Conservation (phyloP, 257 asterid species). For the Ocimum tenuiflorum region DNA sequence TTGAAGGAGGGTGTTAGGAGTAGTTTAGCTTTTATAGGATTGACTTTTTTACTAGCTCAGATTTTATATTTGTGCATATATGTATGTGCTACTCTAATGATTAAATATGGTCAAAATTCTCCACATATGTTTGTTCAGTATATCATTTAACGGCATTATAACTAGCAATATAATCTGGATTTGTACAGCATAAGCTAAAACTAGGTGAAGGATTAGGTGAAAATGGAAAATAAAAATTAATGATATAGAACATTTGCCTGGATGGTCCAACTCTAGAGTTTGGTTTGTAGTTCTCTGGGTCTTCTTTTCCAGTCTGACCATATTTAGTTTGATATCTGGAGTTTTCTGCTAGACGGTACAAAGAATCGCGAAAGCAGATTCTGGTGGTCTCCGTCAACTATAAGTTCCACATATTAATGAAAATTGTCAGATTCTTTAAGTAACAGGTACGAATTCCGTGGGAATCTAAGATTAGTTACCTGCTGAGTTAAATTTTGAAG, state of each 20-base stretch:
- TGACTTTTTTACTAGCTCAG: too few species aligned
- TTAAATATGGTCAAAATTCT: too few species aligned
- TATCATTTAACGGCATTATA: too few species aligned
- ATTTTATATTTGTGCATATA: too few species aligned
- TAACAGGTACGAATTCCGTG: not conserved
- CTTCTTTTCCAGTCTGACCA: slow-evolving; percentile 14
- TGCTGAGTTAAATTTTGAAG: slow-evolving; percentile 35
- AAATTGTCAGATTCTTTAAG: not conserved
- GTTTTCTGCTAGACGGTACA: slow-evolving; percentile 50
- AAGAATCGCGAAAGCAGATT: slow-evolving; percentile 45
- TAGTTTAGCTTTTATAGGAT: too few species aligned
- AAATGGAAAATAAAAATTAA: too few species aligned
- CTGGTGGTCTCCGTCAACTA: slow-evolving; percentile 40
- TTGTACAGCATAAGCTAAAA: too few species aligned
- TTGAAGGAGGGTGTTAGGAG: too few species aligned
- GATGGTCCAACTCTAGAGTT: slow-evolving; percentile 15
- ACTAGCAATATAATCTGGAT: too few species aligned
- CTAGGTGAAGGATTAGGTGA: too few species aligned
- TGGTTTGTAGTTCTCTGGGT: not conserved
- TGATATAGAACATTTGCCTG: slow-evolving; percentile 20
- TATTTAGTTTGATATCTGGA: slow-evolving; percentile 26
- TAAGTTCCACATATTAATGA: slow-evolving; percentile 7
- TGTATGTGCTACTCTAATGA: too few species aligned
- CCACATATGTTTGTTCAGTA: too few species aligned
- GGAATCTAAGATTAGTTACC: slow-evolving; percentile 23